Conservation (phyloP, 2,329 filamentous ascomycete species). For the Penicillium concentricum region DNA sequence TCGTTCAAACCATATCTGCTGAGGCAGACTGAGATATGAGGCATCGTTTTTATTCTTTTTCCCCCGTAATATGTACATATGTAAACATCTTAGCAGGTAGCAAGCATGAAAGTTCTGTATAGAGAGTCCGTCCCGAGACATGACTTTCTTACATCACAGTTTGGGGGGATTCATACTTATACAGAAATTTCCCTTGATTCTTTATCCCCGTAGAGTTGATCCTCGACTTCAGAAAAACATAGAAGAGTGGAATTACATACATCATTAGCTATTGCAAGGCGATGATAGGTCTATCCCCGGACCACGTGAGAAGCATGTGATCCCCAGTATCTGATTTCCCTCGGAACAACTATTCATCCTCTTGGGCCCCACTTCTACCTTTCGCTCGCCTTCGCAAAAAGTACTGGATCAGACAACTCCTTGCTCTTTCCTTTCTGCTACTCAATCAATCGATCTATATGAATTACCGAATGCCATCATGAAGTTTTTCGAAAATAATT, state of each 20-base stretch:
- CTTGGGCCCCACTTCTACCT: constrained; percentile 5
- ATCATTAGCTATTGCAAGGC: constrained; percentile 4
- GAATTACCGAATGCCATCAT: constrained; percentile 36
- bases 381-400: constrained; percentile 18
- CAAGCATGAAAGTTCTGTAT: neutral
- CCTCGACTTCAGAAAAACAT: neutral
- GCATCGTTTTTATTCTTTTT: neutral
- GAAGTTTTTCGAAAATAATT: constrained; percentile 56
- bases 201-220: neutral
- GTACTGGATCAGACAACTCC: constrained; percentile 18
- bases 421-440: constrained; percentile 2
- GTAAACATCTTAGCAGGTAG: neutral
- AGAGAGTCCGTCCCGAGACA: neutral
- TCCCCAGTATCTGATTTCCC: neutral
- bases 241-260: neutral
- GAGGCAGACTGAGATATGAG: no score
- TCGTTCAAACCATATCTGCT: neutral
- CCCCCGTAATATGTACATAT: neutral
- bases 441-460: constrained; percentile 9
- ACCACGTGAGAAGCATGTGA: constrained; percentile 3
- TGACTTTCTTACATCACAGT: neutral
- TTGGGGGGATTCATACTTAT: neutral
- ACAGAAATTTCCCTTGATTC: neutral
- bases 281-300: constrained; percentile 1
- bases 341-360: constrained; percentile 11